Base-by-base conservation (phyloP, 169 alveolate genomes). In the Besnoitia besnoiti region DNA sequence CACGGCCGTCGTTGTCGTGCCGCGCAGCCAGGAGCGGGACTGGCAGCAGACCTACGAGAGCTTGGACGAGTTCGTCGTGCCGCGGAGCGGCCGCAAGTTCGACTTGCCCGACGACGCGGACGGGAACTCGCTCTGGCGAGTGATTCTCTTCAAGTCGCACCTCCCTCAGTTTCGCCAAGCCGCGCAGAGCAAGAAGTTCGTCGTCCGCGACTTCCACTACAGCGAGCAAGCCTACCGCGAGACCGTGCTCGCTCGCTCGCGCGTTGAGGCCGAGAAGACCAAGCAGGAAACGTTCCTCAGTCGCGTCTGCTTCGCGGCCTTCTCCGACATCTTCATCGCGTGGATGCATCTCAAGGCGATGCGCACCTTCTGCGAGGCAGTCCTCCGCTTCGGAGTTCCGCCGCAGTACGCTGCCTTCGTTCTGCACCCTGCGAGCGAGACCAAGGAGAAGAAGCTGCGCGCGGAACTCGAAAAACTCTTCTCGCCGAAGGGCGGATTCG, bases 331-430 rank as follows among this genome's bases (percentile, higher is more conserved):
- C 33, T 95, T 95, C 73, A 94, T 96, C 47, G 95, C 97, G 3
- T 94, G 96, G 95, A 90, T 97, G 92, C 98, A 97, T 77, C 89
- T 97, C 40, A 97, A 97, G 85, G 95, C 91, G 33, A 85, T 90
- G 90, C 76, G 93, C 19, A 94, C 96, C 85, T 97, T 96, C 90
- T 96, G 97, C 76, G 98, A 97, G 92, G 97, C 98, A 2, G 97
- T 96, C 39, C 92, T 97, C 50, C 92, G 98, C 16, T 97, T 95
- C 80, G 98, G 98, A 0, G 97, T 97, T 33, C 98, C 98, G 16
- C 97, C 98, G 37, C 89, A 94, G 79, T 96, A 96, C 85, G 97
- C 96, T 24, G 88, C 96, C 35, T 94, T 95, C 91, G 61, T 95
- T 79, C 89, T 95, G 27, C 84, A 95, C 16, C 94, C 94, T 14